These are phyloP conservation scores for Alternaria consortialis DNA, from an alignment of 2,329 filamentous ascomycete genomes.

Conservation along the genomic window DNA sequence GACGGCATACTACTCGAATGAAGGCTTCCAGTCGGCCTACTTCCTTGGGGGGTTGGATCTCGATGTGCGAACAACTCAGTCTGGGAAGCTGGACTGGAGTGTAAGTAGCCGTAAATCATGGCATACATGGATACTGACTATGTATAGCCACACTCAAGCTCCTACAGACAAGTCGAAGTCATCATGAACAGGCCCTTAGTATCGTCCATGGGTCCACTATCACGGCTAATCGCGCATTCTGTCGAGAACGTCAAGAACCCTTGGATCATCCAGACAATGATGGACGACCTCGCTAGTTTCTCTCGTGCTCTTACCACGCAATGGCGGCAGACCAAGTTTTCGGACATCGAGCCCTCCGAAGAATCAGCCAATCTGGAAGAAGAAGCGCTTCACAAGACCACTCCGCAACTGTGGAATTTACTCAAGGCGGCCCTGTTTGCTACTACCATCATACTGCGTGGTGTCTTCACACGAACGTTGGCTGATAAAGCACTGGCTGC, in stretches of 20 bases:
- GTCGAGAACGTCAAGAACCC: constrained; percentile 65
- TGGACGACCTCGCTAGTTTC: constrained; percentile 74
- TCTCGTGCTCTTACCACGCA: constrained; percentile 71
- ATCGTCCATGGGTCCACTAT: constrained; percentile 72
- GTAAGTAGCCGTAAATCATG: constrained; percentile 22
- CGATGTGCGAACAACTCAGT: constrained; percentile 66
- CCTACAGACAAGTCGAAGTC: constrained; percentile 66
- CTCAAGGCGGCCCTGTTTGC: constrained; percentile 80
- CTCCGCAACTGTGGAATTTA: constrained; percentile 77
- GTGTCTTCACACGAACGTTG: constrained; percentile 72
- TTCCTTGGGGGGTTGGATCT: constrained; percentile 75
- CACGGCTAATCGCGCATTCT: constrained; percentile 71
- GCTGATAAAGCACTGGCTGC: constrained; percentile 64
- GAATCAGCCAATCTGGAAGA: constrained; percentile 70
- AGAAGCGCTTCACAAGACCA: constrained; percentile 71
- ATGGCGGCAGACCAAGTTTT: constrained; percentile 79
- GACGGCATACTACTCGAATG: constrained; percentile 72
- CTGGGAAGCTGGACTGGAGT: constrained; percentile 70
- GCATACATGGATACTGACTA: constrained; percentile 10
- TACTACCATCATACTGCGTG: constrained; percentile 76
- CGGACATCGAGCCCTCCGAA: constrained; percentile 73
- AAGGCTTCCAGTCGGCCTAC: constrained; percentile 79
- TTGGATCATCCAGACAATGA: constrained; percentile 60
- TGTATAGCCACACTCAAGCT: constrained; percentile 61
- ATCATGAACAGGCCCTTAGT: constrained; percentile 70